phyloP scores from a whole-genome alignment of 371 early-diverging fungal species.

The Mortierella polycephala region DNA sequence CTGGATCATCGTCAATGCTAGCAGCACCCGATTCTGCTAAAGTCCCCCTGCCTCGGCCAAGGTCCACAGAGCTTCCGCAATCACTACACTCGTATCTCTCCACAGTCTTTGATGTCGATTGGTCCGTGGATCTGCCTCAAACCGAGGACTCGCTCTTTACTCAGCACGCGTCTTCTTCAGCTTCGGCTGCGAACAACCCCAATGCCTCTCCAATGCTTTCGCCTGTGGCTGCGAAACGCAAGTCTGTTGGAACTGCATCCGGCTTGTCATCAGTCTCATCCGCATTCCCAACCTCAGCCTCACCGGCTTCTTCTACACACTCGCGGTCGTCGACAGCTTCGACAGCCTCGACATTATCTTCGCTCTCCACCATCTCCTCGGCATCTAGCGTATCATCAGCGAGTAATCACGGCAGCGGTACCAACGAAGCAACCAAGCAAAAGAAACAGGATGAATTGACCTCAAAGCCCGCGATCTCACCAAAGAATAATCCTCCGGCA shows the following conservation, averaged over 20 bases:
- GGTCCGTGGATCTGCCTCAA: constrained; percentile 30
- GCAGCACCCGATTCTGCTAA: neutral
- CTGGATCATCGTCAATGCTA: neutral
- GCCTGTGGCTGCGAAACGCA: constrained; percentile 16
- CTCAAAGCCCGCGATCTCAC: neutral
- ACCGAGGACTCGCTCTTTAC: constrained; percentile 31
- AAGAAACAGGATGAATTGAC: neutral
- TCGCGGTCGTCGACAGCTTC: neutral
- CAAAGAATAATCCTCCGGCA: no score
- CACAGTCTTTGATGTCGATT: constrained; percentile 39
- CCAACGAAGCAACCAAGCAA: neutral
- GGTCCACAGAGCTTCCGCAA: constrained; percentile 25
- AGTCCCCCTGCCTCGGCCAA: constrained; percentile 17
- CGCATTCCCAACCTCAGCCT: neutral
- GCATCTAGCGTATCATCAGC: constrained; percentile 9
- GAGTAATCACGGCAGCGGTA: constrained; percentile 8
- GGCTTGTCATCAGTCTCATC: constrained; percentile 9
- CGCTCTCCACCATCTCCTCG: constrained; percentile 7
- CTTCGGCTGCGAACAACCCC: neutral
- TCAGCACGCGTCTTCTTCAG: neutral
- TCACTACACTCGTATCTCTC: constrained; percentile 35
- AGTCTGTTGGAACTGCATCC: constrained; percentile 17
- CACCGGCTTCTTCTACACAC: constrained; percentile 3
- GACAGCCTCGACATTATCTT: constrained; percentile 8
- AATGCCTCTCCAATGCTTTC: constrained; percentile 1